These are phyloP conservation scores for Arabidopsis lyrata DNA, from an alignment of 441 rosid species.

Conservation along the genomic window DNA sequence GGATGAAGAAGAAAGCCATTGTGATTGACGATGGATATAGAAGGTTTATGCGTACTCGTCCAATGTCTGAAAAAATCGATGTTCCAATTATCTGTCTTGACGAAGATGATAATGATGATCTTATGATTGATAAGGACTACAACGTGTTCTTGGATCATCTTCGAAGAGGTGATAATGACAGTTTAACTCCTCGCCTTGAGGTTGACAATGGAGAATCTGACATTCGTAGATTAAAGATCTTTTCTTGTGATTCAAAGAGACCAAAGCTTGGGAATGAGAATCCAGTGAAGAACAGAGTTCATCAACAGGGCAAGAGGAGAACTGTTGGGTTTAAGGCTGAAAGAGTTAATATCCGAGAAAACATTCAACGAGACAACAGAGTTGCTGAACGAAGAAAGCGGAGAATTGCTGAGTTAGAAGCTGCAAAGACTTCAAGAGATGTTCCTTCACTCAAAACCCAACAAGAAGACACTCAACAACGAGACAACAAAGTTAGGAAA, in stretches of 20 bases:
- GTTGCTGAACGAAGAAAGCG: constrained; percentile 34
- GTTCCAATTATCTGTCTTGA: constrained; percentile 33
- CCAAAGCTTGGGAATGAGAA: constrained; percentile 13
- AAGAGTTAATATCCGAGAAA: constrained; percentile 4
- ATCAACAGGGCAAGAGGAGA: constrained; percentile 18
- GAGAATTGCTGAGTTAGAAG: constrained; percentile 2
- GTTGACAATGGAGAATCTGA: constrained; percentile 7
- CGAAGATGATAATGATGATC: constrained; percentile 28
- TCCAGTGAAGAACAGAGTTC: constrained; percentile 23
- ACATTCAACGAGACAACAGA: constrained; percentile 32
- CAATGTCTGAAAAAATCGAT: background rate
- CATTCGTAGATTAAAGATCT: constrained; percentile 21
- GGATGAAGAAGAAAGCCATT: constrained; percentile 8
- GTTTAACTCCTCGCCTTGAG: constrained; percentile 5
- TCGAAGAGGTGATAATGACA: background rate
- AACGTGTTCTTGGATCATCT: constrained; percentile 29
- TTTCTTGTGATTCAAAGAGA: constrained; percentile 8
- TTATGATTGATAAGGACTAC: constrained; percentile 25
- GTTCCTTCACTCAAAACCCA: background rate
- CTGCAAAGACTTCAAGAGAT: background rate
- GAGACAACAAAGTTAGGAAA: background rate
- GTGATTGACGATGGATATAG: background rate
- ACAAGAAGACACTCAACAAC: constrained; percentile 16
- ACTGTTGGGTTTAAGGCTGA: background rate
- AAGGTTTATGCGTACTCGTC: constrained; percentile 20